phyloP scores from a whole-genome alignment of 345 rosid species.

The Rhizophora mangle region DNA sequence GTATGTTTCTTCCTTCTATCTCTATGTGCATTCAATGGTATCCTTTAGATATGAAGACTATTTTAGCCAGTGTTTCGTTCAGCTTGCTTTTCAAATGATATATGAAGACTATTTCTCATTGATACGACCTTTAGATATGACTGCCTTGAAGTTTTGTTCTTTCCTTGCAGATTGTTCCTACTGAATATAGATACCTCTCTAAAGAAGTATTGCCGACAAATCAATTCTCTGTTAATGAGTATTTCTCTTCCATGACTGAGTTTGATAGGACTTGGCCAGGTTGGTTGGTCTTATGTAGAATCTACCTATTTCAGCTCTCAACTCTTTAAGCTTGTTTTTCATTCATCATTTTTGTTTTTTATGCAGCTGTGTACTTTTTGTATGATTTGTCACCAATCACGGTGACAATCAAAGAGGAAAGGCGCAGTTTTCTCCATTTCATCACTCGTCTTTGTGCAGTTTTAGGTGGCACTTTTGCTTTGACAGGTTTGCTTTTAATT shows the following conservation, averaged over 20 bases:
- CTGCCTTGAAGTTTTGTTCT: not conserved
- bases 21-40: too few relatives aligned
- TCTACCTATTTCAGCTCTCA: not conserved
- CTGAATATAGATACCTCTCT: constrained; percentile 84
- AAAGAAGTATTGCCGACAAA: constrained; percentile 85
- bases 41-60: too few relatives aligned
- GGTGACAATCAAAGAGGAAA: constrained; percentile 90
- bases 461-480: constrained; percentile 94
- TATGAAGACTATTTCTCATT: not conserved
- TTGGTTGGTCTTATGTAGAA: constrained; percentile 28
- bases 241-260: constrained; percentile 72
- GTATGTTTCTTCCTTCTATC: too few relatives aligned
- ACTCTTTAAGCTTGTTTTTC: constrained; percentile 9
- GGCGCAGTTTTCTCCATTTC: constrained; percentile 89
- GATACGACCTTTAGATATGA: not conserved
- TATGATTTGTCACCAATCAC: constrained; percentile 97
- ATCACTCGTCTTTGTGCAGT: constrained; percentile 98
- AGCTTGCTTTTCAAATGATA: not conserved
- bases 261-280: constrained; percentile 92
- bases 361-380: constrained; percentile 86
- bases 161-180: constrained; percentile 79
- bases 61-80: too few relatives aligned
- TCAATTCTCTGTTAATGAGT: constrained; percentile 92
- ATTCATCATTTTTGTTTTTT: constrained; percentile 8
- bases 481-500: constrained; percentile 62